These are phyloP conservation scores for Aegilops umbellulata DNA, from an alignment of 176 grass and related monocot species.

Conservation along the genomic window DNA sequence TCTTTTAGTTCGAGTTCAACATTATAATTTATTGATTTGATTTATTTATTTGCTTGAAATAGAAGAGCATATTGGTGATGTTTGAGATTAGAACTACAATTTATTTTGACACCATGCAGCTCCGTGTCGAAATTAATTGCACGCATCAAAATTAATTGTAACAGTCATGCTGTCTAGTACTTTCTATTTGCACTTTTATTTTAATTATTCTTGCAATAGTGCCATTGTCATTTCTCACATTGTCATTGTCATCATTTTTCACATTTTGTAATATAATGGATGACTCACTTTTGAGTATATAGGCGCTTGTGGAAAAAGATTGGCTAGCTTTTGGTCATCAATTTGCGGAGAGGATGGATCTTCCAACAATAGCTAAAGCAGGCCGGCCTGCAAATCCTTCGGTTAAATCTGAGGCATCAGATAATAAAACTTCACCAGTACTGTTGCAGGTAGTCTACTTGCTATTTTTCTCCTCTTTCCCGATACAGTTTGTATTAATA, in stretches of 20 bases:
- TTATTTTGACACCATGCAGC: not conserved
- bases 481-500: not conserved
- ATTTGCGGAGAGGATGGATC: constrained; percentile 84
- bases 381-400: constrained; percentile 11
- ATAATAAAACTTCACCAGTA: constrained; percentile 72
- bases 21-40: not conserved
- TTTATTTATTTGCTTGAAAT: not conserved
- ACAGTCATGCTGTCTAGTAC: not conserved
- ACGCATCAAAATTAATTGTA: not conserved
- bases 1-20: not conserved
- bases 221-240: not conserved
- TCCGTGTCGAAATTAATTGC: not conserved
- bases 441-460: constrained; percentile 69
- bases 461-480: not conserved
- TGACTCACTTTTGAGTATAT: constrained; percentile 5
- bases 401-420: constrained; percentile 59
- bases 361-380: constrained; percentile 65
- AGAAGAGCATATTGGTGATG: not conserved
- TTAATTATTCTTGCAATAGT: constrained; percentile 6
- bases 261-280: not conserved
- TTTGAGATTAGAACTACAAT: not conserved
- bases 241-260: not conserved
- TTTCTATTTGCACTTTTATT: not conserved
- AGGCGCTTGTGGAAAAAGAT: constrained; percentile 95
- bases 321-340: constrained; percentile 95